phyloP scores from a whole-genome alignment of 352 stramenopile species.

The Thraustochytrium sp. region DNA sequence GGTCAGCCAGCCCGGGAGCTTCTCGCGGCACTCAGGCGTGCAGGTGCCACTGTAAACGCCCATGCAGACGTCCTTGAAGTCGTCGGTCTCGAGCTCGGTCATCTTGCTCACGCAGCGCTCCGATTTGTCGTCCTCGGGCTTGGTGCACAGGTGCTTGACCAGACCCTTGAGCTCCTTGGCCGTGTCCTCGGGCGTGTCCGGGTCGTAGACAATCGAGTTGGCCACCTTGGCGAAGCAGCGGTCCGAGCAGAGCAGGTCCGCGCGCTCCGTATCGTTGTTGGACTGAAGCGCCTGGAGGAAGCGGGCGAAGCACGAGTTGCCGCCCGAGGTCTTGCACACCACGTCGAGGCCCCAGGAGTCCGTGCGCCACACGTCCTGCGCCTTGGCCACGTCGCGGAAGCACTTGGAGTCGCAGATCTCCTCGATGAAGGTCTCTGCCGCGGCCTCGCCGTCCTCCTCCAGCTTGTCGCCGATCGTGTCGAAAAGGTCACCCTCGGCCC shows the following conservation, averaged over 20 bases:
- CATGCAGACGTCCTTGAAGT: not conserved
- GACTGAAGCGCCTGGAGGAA: not conserved
- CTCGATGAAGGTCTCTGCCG: not conserved
- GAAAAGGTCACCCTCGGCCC: not conserved
- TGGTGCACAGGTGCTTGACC: not conserved
- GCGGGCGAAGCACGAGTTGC: not conserved
- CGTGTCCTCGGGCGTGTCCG: not conserved
- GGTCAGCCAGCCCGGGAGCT: not conserved
- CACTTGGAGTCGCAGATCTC: not conserved
- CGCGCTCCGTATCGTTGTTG: not conserved
- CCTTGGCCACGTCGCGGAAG: conserved; percentile 12
- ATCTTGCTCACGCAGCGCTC: not conserved
- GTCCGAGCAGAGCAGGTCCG: not conserved
- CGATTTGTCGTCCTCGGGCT: not conserved
- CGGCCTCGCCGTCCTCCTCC: not conserved
- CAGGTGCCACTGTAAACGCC: not conserved
- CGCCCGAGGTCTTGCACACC: not conserved
- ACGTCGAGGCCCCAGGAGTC: not conserved
- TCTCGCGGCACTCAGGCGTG: not conserved
- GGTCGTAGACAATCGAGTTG: not conserved
- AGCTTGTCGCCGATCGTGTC: not conserved
- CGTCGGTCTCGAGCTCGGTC: not conserved
- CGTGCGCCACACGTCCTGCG: not conserved
- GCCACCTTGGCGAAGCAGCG: not conserved
- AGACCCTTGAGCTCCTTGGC: not conserved